Evolutionary conservation across 148 eudicot species (phyloP), one percentile per base, ranked within the genome.

Genomic region (Amaranthus cruentus): DNA sequence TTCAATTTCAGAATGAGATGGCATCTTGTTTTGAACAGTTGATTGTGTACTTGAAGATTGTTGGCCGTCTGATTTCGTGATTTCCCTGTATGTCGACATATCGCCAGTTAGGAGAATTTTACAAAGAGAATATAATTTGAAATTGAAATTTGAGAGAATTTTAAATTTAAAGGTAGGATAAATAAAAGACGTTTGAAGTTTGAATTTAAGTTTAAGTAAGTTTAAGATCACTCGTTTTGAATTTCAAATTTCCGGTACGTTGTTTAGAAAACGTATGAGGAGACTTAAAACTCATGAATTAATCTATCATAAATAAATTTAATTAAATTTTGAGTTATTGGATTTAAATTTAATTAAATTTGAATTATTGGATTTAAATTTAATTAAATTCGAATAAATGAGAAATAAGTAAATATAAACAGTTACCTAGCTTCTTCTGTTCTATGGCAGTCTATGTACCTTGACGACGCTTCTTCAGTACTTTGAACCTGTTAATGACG

Each of bases 1-100:
- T 44, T 94, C 96, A 4, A 91, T 82, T 78, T 94, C 96, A 10
- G 73, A 74, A 55, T 87, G 84, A 4, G 89, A 83, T 3, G 98
- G 97, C 89, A 83, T 91, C 85, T 71, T 87, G 60, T 75, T 71
- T 69, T 71, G 68, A 21, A 47, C 72, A 46, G 76, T 75, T 51
- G 82, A 75, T 75, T 75, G 68, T 1, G 64, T 12, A 15, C 66
- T 55, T 44, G 52, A 18, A 43, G 73, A 70, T 55, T 74, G 67
- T 42, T 42, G 68, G 52, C 43, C 60, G 55, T 75, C 72, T 14
- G 76, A 69, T 62, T 56, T 38, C 48, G 72, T 11, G 8, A 18
- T 28, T 53, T 55, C 77, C 6, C 78, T 75, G 78, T 28, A 38
- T 42, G 59, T 48, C 21, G 72, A 67, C 52, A 57, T 28, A 28